Evolutionary conservation across 768 basidiomycete species (phyloP), one percentile per base, ranked within the genome.

Genomic region (Lentinula edodes): DNA sequence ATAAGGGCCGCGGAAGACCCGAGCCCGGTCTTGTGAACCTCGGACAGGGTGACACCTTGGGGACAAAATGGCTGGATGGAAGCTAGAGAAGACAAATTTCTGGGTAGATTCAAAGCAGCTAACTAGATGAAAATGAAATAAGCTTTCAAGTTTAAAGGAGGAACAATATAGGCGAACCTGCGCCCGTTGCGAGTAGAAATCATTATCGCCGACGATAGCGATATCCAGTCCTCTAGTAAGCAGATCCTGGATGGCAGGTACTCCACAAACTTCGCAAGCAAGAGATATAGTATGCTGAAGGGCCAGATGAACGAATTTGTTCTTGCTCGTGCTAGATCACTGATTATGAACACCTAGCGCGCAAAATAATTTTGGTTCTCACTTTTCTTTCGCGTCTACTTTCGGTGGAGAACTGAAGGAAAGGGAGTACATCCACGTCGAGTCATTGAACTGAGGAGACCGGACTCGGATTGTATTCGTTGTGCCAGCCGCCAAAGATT

Each of bases 21-120:
- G 52, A 98, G 85, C 8, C 97, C 97, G 0, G 97, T 98, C 77
- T 99, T 99, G 82, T 98, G 95, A n/a, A 96, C 95, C 54, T 91
- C 77, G 0, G 81, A 75, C 41, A 99, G 78, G 0, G 73, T 75
- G 52, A 89, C 88, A 60, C 86, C 83, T 15, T 91, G 87, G 28
- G 81, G 78, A 36, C 76, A 79, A 76, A 98, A 98, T 0, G 91
- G 90, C 3, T 85, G 76, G n/a, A 98, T 83, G 53, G 80, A 75
- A 1, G 78, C 70, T 34, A 97, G 81, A 0, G 89, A 91, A 0
- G 74, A 76, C 36, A 89, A 74, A 0, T 84, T 87, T 34, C 85
- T 74, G 1, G 89, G 85, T 28, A 93, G 81, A 15, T 78, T 76
- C 39, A 85, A 69, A 2, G 80, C 76, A 38, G 82, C 80, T 18